These are phyloP conservation scores for Eleusine coracana DNA, from an alignment of 176 grass and related monocot genomes.

Conservation along the genomic window DNA sequence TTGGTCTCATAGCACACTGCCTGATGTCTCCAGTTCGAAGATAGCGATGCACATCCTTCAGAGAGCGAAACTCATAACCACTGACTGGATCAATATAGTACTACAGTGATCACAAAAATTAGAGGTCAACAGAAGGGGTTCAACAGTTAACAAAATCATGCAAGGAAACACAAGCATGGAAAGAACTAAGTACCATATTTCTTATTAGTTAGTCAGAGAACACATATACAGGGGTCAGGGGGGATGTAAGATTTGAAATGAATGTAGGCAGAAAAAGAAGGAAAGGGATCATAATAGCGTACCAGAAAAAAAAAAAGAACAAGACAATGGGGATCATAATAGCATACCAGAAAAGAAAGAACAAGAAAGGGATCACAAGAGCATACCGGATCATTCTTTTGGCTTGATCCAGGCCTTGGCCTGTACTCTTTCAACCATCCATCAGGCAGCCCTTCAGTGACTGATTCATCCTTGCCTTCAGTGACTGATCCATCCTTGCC, in stretches of 20 bases:
- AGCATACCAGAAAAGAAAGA: constrained; percentile 38
- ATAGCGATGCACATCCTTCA: constrained; percentile 73
- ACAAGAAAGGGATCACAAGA: constrained; percentile 8
- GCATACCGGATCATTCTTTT: constrained; percentile 47
- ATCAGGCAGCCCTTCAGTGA: constrained; percentile 42
- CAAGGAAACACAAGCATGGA: constrained; percentile 17
- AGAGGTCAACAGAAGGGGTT: not conserved
- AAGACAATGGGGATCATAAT: not conserved
- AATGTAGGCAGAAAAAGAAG: not conserved
- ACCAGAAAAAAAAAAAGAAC: no score
- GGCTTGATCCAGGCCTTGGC: constrained; percentile 36
- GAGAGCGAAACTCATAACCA: constrained; percentile 76
- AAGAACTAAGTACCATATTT: not conserved
- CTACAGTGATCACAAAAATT: constrained; percentile 50
- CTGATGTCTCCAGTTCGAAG: constrained; percentile 59
- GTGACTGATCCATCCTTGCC: constrained; percentile 16
- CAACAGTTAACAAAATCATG: constrained; percentile 33
- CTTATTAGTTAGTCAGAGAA: not conserved
- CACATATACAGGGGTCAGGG: not conserved
- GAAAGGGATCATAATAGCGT: not conserved
- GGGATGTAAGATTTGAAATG: not conserved
- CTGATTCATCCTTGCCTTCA: constrained; percentile 22
- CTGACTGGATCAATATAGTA: constrained; percentile 71
- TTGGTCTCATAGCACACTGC: constrained; percentile 50
- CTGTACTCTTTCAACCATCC: constrained; percentile 59